phyloP scores from a whole-genome alignment of 2,329 filamentous ascomycete genomes.

The Exophiala xenobiotica region DNA sequence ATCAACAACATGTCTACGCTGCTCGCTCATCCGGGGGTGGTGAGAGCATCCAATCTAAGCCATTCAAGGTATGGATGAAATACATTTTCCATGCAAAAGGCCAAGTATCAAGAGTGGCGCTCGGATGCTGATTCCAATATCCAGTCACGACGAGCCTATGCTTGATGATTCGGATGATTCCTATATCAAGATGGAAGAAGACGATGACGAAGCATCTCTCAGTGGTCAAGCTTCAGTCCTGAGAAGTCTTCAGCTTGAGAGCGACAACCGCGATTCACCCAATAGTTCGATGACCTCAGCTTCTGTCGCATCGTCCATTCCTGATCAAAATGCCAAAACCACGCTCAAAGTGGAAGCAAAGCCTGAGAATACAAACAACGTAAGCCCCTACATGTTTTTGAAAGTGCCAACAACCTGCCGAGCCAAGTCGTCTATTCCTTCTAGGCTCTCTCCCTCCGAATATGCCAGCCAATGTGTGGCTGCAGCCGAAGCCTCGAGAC shows the following conservation, averaged over 20 bases:
- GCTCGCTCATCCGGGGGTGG: constrained; percentile 15
- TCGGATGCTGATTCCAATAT: constrained; percentile 19
- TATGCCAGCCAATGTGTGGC: constrained; percentile 91
- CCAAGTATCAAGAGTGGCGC: constrained; percentile 1
- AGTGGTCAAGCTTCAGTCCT: constrained; percentile 26
- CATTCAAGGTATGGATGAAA: constrained; percentile 20
- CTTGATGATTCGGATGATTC: constrained; percentile 19
- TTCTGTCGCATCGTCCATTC: constrained; percentile 31
- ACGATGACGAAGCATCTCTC: constrained; percentile 36
- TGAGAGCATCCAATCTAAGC: constrained; percentile 4
- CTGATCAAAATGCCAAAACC: constrained; percentile 28
- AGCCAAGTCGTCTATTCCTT: constrained; percentile 81
- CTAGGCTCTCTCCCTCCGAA: constrained; percentile 67
- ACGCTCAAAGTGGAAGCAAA: constrained; percentile 23
- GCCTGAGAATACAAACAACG: constrained; percentile 14
- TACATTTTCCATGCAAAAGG: neutral
- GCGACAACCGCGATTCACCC: constrained; percentile 34
- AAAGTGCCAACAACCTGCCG: constrained; percentile 53
- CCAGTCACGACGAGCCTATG: constrained; percentile 17
- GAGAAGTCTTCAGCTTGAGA: constrained; percentile 29
- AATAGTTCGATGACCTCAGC: constrained; percentile 35
- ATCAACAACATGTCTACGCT: constrained; percentile 16
- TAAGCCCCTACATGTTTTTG: constrained; percentile 31
- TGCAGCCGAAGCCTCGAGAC: constrained; percentile 82
- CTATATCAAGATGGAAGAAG: constrained; percentile 32